Conservation (phyloP, 129 eudicot species). For the Flaveria brownii region DNA sequence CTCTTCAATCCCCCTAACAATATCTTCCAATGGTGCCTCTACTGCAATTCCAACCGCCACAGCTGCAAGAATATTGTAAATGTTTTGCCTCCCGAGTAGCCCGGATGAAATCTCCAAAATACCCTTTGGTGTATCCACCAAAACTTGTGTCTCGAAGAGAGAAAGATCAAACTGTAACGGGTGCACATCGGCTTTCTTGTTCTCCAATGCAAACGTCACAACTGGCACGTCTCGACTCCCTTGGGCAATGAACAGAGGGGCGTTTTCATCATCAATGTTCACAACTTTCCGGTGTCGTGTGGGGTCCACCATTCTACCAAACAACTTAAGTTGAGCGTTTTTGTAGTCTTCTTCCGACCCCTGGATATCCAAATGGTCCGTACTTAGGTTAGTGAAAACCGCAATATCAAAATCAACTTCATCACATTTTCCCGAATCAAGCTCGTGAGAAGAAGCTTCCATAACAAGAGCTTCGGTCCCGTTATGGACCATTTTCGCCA, state of each 20-base stretch:
- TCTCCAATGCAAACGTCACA: conserved; percentile 83
- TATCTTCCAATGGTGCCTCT: conserved; percentile 94
- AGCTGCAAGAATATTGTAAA: conserved; percentile 91
- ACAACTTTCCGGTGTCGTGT: conserved; percentile 85
- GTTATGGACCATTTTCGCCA: conserved; percentile 94
- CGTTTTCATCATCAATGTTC: conserved; percentile 87
- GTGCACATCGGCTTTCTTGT: conserved; percentile 84
- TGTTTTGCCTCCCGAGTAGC: conserved; percentile 82
- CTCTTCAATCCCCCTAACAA: conserved; percentile 97
- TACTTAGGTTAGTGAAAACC: conserved; percentile 69
- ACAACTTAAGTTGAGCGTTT: conserved; percentile 66
- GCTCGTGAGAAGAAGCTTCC: conserved; percentile 83
- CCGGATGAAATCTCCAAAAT: conserved; percentile 95
- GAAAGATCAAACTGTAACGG: conserved; percentile 88
- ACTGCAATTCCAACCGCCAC: conserved; percentile 97
- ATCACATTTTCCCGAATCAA: conserved; percentile 70
- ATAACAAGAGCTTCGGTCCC: conserved; percentile 93
- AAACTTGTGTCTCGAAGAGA: conserved; percentile 91
- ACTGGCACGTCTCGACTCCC: conserved; percentile 90
- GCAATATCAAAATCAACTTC: conserved; percentile 94
- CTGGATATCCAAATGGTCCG: conserved; percentile 58
- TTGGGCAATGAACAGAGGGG: conserved; percentile 67
- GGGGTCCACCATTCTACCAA: conserved; percentile 86
- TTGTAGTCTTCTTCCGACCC: conserved; percentile 70
- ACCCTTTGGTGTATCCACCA: conserved; percentile 95